Evolutionary conservation across 805 yeast species (phyloP), one percentile per base, ranked within the genome.

Genomic region (Candida germanica): DNA sequence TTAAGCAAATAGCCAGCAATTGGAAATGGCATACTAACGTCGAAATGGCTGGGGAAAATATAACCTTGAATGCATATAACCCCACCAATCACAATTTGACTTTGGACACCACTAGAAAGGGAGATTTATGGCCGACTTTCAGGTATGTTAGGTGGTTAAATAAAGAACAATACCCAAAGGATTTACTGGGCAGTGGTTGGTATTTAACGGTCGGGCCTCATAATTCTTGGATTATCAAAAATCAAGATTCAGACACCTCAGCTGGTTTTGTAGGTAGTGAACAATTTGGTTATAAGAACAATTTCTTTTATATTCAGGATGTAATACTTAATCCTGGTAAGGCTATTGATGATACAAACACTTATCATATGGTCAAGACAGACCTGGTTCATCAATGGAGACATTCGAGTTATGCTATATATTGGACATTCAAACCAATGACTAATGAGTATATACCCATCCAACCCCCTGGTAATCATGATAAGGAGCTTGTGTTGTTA

Each of bases 311-410:
- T 26, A 47, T 56, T 2, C 44, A 51, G 0, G 58, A 56, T 2
- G 56, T 75, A 29, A 31, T 42, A 0, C 63, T 82, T 1, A 59
- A 63, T 31, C 66, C 69, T 5, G 46, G 61, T 0, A 50, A 69
- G 9, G 59, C 69, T 4, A 59, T 80, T 6, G 77, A 73, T 45
- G 61, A 67, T 26, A 53, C 66, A 7, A 31, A 33, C 3, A 70
- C 51, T 13, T 38, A 62, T 48, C 82, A 79, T 1, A 54, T 91
- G 9, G 54, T 87, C 2, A 59, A 60, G 4, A 70, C 93, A 0
- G 73, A 85, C 37, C 38, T 42, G 9, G 51, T 56, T 10, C 50
- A 53, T 20, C 74, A 79, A 49, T 67, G 70, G 70, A 47, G 73
- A 30, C 64, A 62, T 34, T 66, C 62, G 56, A 37, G 46, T 7